Evolutionary conservation across 2,329 filamentous ascomycete species (phyloP).

Genomic region (Coniella vitis): DNA sequence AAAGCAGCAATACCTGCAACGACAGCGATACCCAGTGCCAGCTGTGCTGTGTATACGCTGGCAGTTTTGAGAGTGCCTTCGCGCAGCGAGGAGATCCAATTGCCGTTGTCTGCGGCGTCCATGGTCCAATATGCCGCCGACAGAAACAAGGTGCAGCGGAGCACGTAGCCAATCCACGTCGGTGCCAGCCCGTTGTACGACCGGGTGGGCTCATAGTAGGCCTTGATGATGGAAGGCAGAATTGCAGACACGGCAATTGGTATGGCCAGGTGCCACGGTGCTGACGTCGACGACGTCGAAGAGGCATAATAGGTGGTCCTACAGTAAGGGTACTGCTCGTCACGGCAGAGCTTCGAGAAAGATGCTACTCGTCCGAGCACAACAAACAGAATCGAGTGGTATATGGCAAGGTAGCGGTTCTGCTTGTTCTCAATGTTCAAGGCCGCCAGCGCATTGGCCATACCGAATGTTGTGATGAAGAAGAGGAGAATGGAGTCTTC

Average conservation of each 20-base stretch:
- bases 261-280: conserved; percentile 79
- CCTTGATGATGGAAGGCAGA: conserved; percentile 69
- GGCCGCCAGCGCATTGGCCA: conserved; percentile 67
- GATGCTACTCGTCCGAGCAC: conserved; percentile 73
- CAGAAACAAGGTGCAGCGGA: conserved; percentile 69
- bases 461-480: conserved; percentile 81
- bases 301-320: conserved; percentile 94
- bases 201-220: conserved; percentile 72
- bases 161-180: conserved; percentile 73
- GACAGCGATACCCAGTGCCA: conserved; percentile 71
- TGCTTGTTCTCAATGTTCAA: conserved; percentile 60
- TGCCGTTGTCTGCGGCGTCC: conserved; percentile 79
- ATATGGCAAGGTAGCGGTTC: conserved; percentile 70
- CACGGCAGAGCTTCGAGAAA: conserved; percentile 85
- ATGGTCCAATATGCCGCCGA: conserved; percentile 80
- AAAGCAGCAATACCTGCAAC: conserved; percentile 81
- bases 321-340: conserved; percentile 98
- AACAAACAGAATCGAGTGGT: conserved; percentile 80
- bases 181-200: conserved; percentile 85
- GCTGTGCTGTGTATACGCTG: conserved; percentile 72
- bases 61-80: conserved; percentile 62
- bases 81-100: conserved; percentile 62
- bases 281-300: conserved; percentile 83
- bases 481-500: conserved; percentile 92
- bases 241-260: conserved; percentile 67